These are phyloP conservation scores for Peronospora farinosa DNA, from an alignment of 352 stramenopile species.

Conservation along the genomic window DNA sequence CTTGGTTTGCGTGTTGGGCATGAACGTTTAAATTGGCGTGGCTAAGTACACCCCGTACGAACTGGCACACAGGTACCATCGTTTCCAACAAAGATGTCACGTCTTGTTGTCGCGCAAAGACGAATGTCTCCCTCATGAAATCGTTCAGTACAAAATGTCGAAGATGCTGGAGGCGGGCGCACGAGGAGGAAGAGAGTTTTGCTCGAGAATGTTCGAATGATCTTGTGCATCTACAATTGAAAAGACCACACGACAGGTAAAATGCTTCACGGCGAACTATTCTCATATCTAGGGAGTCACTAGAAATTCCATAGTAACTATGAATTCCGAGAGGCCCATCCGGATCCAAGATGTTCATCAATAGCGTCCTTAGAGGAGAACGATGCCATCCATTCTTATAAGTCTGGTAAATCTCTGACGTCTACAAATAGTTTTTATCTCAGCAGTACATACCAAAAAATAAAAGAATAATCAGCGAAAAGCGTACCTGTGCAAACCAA, in stretches of 20 bases:
- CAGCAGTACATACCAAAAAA: slow-evolving; percentile 5
- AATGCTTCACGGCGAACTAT: slow-evolving; percentile 66
- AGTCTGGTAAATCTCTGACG: slow-evolving; percentile 72
- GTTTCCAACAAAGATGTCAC: slow-evolving; percentile 43
- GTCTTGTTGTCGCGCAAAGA: slow-evolving; percentile 23
- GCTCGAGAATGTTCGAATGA: slow-evolving; percentile 54
- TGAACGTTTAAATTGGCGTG: slow-evolving; percentile 49
- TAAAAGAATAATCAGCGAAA: neutral
- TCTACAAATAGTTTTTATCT: slow-evolving; percentile 32
- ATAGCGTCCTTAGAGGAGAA: slow-evolving; percentile 60
- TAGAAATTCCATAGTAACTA: slow-evolving; percentile 50
- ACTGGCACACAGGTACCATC: slow-evolving; percentile 55
- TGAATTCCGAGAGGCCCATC: slow-evolving; percentile 73
- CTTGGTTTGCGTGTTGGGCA: neutral
- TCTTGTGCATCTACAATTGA: slow-evolving; percentile 52
- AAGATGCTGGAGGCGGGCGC: slow-evolving; percentile 30
- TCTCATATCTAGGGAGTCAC: slow-evolving; percentile 33
- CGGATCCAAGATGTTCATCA: slow-evolving; percentile 74
- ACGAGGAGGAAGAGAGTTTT: slow-evolving; percentile 3
- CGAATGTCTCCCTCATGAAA: slow-evolving; percentile 48
- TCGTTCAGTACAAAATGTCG: slow-evolving; percentile 54
- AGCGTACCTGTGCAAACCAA: slow-evolving; percentile 74
- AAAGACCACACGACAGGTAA: slow-evolving; percentile 68
- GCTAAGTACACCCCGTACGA: slow-evolving; percentile 60
- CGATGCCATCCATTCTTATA: slow-evolving; percentile 47